These are phyloP conservation scores for Diaporthe vexans DNA, from an alignment of 2,329 filamentous ascomycete genomes.

Conservation along the genomic window DNA sequence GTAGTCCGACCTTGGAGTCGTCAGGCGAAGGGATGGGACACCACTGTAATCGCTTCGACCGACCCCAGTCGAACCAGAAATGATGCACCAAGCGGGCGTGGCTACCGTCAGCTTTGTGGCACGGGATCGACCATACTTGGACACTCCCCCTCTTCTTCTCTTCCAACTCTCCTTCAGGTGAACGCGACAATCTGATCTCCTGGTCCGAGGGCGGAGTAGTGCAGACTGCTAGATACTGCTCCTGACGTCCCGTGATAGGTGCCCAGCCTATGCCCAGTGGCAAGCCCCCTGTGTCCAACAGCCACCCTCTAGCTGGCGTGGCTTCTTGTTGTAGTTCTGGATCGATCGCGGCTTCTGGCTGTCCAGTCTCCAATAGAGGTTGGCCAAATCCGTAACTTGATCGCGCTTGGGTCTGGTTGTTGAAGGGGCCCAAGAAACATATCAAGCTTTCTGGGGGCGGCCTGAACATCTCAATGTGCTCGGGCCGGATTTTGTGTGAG, in stretches of 20 bases:
- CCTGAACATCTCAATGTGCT: constrained; percentile 40
- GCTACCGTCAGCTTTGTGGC: constrained; percentile 25
- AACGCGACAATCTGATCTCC: constrained; percentile 45
- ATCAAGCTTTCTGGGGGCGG: constrained; percentile 44
- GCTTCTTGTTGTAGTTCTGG: constrained; percentile 45
- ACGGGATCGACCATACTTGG: constrained; percentile 42
- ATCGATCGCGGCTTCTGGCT: constrained; percentile 49
- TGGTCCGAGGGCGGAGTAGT: constrained; percentile 66
- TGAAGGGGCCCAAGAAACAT: constrained; percentile 48
- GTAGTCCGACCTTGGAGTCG: constrained; percentile 52
- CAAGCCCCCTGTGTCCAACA: constrained; percentile 68
- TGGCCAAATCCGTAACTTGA: constrained; percentile 38
- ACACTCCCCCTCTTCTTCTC: constrained; percentile 37
- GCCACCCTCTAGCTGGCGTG: constrained; percentile 57
- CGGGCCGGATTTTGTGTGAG: constrained; percentile 37
- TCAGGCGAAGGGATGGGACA: constrained; percentile 59
- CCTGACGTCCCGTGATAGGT: constrained; percentile 52
- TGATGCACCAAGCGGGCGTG: constrained; percentile 34
- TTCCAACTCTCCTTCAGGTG: constrained; percentile 29
- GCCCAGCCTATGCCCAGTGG: constrained; percentile 68
- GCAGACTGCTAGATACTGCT: constrained; percentile 66
- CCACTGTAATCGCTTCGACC: constrained; percentile 66
- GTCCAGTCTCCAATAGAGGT: constrained; percentile 48
- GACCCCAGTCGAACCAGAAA: constrained; percentile 63
- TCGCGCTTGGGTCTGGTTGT: constrained; percentile 45